These are phyloP conservation scores for Raffaelea deltoideospora DNA, from an alignment of 2,329 filamentous ascomycete species.

Conservation along the genomic window DNA sequence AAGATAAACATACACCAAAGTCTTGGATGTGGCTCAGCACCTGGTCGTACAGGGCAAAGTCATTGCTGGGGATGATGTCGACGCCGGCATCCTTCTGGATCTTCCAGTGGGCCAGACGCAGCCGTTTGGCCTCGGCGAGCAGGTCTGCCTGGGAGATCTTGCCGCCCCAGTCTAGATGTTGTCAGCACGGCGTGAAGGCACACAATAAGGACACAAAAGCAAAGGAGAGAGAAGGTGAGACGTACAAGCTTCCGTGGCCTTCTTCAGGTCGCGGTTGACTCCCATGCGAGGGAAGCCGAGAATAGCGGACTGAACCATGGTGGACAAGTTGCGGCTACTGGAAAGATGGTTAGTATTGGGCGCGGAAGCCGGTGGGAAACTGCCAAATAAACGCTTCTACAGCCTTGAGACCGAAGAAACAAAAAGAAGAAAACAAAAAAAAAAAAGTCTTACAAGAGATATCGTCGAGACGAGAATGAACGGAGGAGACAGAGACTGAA, in stretches of 20 bases:
- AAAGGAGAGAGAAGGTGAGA: slow-evolving; percentile 7
- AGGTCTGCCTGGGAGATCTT: slow-evolving; percentile 89
- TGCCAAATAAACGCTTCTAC: too few relatives aligned
- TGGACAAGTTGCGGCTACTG: slow-evolving; percentile 13
- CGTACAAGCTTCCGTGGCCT: slow-evolving; percentile 88
- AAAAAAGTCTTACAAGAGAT: slow-evolving; percentile 2
- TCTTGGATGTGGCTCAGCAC: slow-evolving; percentile 96
- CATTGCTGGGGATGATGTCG: slow-evolving; percentile 96
- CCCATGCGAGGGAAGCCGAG: slow-evolving; percentile 99
- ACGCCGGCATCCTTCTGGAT: slow-evolving; percentile 98
- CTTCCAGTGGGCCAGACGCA: slow-evolving; percentile 95
- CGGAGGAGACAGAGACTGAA: slow-evolving; percentile 2
- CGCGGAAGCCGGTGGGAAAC: neutral
- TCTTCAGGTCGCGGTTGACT: slow-evolving; percentile 97
- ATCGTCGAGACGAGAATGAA: slow-evolving; percentile 4
- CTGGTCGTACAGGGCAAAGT: slow-evolving; percentile 98
- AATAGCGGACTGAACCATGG: slow-evolving; percentile 57
- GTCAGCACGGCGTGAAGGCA: slow-evolving; percentile 3
- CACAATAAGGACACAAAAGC: neutral
- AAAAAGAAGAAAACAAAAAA: neutral
- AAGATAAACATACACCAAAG: slow-evolving; percentile 58
- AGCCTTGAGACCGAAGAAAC: neutral
- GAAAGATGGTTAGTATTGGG: neutral
- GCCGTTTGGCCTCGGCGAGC: slow-evolving; percentile 87
- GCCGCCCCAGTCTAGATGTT: slow-evolving; percentile 59